Base-by-base conservation (phyloP, 176 grass and related monocot genomes). In the Chloris gayana region DNA sequence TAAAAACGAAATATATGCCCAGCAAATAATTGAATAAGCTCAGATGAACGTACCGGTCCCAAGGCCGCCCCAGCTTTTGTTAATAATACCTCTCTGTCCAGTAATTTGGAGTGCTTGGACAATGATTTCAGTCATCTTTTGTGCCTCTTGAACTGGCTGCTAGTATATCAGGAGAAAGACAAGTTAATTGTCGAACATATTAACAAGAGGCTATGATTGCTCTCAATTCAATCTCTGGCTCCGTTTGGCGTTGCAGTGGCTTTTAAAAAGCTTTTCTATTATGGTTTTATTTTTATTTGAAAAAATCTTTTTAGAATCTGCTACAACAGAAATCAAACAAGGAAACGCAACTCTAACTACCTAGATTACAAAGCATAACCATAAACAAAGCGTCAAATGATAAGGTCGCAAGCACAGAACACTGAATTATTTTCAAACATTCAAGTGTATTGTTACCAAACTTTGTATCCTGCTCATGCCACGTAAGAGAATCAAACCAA, bases 51-150 rank as follows among this genome's bases (percentile, higher is more conserved):
- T 93, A 98, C 96, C 89, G 50, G 82, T 95, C 68, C 96, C 96
- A 77, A 98, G 95, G n/a, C 95, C 92, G 83, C 92, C 92, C 95
- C 92, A 98, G 5, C 95, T 90, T 74, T 98, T 98, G 84, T 95
- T 95, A 86, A 98, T 98, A 63, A 98, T 93, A 18, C 96, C 92
- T 93, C 96, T 90, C 58, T 98, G 96, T 35, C 88, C 72, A 73
- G 96, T 98, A 4, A 39, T 86, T 89, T 92, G 80, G 1, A 98
- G 79, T 76, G 96, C 96, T 70, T 89, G 47, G 22, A 95, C 92
- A 81, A 98, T 98, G 41, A 89, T 93, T 81, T 81, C 75, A 53
- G 92, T 98, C 90, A 98, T 95, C 76, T 98, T 93, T 75, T 81
- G 75, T 44, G 96, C 92, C 54, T 99, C 90, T 93, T 99, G 92